phyloP scores from a whole-genome alignment of 73 alveolate species.

The Tetrahymena thermophila region DNA sequence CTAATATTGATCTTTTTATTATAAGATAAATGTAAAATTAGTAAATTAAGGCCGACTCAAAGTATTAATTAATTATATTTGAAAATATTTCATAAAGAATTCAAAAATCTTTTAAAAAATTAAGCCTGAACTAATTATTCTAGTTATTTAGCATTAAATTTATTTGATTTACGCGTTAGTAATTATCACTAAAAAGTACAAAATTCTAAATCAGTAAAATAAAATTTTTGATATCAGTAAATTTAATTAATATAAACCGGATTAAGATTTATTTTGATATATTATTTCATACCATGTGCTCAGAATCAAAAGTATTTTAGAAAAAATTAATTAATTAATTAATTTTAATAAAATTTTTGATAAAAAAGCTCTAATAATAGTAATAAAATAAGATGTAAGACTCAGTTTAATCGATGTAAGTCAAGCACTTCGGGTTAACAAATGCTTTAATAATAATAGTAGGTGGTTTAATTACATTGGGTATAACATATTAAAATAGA shows the following conservation, averaged over 20 bases:
- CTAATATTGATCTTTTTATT: too few species aligned
- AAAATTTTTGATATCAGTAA: background rate
- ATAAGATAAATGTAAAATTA: too few species aligned
- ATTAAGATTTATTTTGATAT: too few species aligned
- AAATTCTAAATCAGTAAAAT: background rate
- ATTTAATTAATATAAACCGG: background rate
- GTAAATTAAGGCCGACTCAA: too few species aligned
- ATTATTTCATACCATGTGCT: too few species aligned
- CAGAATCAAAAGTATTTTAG: background rate
- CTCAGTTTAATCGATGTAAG: background rate
- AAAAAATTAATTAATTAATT: too few species aligned
- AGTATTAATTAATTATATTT: too few species aligned
- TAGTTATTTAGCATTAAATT: too few species aligned
- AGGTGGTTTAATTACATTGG: background rate
- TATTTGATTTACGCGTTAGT: background rate
- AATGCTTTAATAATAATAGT: background rate
- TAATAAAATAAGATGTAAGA: background rate
- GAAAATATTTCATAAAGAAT: too few species aligned
- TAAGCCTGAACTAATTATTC: too few species aligned
- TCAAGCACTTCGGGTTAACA: background rate
- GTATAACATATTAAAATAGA: background rate
- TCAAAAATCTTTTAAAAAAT: too few species aligned
- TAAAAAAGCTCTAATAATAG: background rate
- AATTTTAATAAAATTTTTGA: too few species aligned
- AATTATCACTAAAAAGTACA: background rate